A percentile compares a stretch with the other conserved stretches of the same genome.
phyloP scores from a whole-genome alignment of 2,329 filamentous ascomycete species.

The Ophiostoma perfectum region DNA sequence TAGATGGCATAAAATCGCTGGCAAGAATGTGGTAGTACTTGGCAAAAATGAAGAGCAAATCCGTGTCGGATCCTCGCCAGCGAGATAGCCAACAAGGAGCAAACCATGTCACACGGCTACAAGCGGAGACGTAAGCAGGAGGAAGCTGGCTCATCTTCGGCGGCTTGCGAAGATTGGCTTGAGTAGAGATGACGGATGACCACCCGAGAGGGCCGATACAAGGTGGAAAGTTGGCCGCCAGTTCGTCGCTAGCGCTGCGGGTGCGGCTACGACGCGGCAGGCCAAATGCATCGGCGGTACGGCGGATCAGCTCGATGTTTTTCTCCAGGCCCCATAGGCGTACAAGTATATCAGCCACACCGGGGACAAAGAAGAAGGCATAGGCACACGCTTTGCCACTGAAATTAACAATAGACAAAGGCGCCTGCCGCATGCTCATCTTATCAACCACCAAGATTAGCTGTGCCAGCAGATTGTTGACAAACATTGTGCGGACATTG shows the following conservation, averaged over 20 bases:
- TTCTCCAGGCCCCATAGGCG: slow-evolving; percentile 65
- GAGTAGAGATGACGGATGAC: slow-evolving; percentile 47
- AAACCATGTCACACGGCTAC: slow-evolving; percentile 67
- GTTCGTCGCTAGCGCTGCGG: slow-evolving; percentile 55
- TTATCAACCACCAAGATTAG: slow-evolving; percentile 85
- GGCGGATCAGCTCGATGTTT: slow-evolving; percentile 61
- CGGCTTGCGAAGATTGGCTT: slow-evolving; percentile 57
- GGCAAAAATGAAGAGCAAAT: slow-evolving; percentile 85
- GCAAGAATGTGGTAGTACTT: slow-evolving; percentile 80
- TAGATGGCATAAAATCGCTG: slow-evolving; percentile 61
- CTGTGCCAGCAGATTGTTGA: slow-evolving; percentile 73
- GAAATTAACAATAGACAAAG: slow-evolving; percentile 68
- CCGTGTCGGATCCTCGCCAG: slow-evolving; percentile 83
- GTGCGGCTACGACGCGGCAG: slow-evolving; percentile 52
- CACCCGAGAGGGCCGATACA: slow-evolving; percentile 53
- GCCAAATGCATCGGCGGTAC: slow-evolving; percentile 64
- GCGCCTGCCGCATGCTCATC: slow-evolving; percentile 69
- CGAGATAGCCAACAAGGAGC: slow-evolving; percentile 71
- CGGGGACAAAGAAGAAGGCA: slow-evolving; percentile 87
- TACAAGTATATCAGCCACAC: slow-evolving; percentile 75
- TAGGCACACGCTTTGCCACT: slow-evolving; percentile 88
- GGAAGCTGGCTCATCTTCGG: slow-evolving; percentile 47
- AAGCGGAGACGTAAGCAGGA: slow-evolving; percentile 32
- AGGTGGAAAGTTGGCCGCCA: slow-evolving; percentile 65
- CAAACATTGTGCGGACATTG: slow-evolving; percentile 82